These are phyloP conservation scores for Amanita muscaria DNA, from an alignment of 768 basidiomycete genomes.

Conservation along the genomic window DNA sequence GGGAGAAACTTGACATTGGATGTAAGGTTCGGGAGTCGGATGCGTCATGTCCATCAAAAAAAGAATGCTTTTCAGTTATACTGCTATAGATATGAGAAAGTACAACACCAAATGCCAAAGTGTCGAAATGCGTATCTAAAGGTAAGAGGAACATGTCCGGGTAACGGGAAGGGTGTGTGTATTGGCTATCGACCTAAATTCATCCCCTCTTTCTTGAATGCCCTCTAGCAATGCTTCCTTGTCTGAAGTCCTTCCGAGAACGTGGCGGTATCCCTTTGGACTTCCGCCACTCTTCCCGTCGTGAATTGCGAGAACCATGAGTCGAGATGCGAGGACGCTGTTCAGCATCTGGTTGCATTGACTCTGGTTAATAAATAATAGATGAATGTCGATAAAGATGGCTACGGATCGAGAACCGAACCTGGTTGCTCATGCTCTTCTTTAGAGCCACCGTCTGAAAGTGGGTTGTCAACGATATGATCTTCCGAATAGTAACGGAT, in stretches of 20 bases:
- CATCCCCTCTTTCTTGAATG: neutral
- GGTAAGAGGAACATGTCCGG: too few species aligned
- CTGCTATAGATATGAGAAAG: too few species aligned
- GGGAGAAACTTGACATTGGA: too few species aligned
- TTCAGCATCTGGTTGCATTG: conserved; percentile 46
- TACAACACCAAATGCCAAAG: too few species aligned
- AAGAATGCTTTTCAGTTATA: too few species aligned
- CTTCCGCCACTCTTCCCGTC: conserved; percentile 74
- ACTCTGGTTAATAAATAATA: conserved; percentile 28
- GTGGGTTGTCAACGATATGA: conserved; percentile 25
- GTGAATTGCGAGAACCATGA: conserved; percentile 67
- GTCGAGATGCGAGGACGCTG: conserved; percentile 52
- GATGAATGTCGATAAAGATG: conserved; percentile 11
- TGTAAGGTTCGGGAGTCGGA: too few species aligned
- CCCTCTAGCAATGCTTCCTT: neutral
- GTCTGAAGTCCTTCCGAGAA: conserved; percentile 17
- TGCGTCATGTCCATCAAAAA: too few species aligned
- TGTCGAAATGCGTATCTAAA: too few species aligned
- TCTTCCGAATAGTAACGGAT: conserved; percentile 20
- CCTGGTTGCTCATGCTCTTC: conserved; percentile 23
- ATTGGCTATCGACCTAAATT: too few species aligned
- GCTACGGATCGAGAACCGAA: conserved; percentile 15
- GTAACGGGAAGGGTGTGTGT: too few species aligned
- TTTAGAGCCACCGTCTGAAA: conserved; percentile 24
- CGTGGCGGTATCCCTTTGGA: conserved; percentile 65